Evolutionary conservation across 768 basidiomycete species (phyloP), one percentile per base, ranked within the genome.

Genomic region (Kwoniella dejecticola): DNA sequence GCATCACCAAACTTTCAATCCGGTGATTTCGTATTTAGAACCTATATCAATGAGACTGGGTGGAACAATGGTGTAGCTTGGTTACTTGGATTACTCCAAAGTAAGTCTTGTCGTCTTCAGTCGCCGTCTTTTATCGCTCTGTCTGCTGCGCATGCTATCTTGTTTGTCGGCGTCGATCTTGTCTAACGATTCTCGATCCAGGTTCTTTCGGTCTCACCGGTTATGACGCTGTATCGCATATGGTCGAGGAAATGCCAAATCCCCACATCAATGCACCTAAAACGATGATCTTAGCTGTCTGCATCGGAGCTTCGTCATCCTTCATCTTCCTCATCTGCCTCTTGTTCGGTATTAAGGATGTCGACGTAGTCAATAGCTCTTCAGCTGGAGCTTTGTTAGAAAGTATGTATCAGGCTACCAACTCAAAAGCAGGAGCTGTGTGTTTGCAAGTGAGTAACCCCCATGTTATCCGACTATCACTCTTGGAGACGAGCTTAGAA

Each of bases 211-310:
- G 68, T 48, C 56, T 74, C 4, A 69, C 72, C 8, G 75, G 75
- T 13, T 76, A 70, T 62, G 75, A 76, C 46, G 70, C 71, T 26
- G 71, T 74, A 24, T 71, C 63, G 13, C 72, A 74, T 63, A 67
- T 76, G 66, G 63, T 69, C 17, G 74, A 76, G 47, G 74, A 76
- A 54, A 76, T 76, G 72, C 68, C 68, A 4, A 54, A 66, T 21
- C 74, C 74, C 12, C 54, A 62, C 23, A 41, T 69, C 47, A 70
- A 76, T 60, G 74, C 70, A 4, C 74, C 74, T 0, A 56, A 60
- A 29, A 68, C 62, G 11, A 74, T 76, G 68, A 68, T 72, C 33
- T 21, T 57, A 4, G 68, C 71, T 15, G 68, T 75, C 33, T 52
- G 63, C 36, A 64, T 75, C 30, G 71, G 74, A 23, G 67, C 69